Conservation (phyloP, 441 rosid species). For the Monsonia emarginata region DNA sequence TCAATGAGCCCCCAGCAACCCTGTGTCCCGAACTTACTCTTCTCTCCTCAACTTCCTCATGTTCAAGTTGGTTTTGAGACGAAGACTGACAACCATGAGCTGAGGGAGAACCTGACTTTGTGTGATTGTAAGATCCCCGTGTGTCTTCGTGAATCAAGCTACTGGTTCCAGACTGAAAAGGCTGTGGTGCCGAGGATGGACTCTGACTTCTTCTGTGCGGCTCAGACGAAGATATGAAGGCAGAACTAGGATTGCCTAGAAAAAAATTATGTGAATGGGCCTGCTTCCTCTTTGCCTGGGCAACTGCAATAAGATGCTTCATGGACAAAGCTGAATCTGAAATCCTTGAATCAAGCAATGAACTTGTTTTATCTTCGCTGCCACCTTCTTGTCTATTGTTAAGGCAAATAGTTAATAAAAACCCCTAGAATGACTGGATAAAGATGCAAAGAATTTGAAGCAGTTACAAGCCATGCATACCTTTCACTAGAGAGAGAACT, state of each 20-base stretch:
- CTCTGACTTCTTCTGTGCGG: slow-evolving; percentile 45
- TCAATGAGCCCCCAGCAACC: slow-evolving; percentile 64
- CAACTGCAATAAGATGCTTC: slow-evolving; percentile 96
- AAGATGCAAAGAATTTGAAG: slow-evolving; percentile 17
- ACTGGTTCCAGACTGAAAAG: slow-evolving; percentile 30
- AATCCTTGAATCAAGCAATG: slow-evolving; percentile 38
- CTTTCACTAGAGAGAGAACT: slow-evolving; percentile 31
- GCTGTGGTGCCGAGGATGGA: slow-evolving; percentile 40
- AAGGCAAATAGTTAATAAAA: slow-evolving; percentile 9
- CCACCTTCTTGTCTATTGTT: slow-evolving; percentile 39
- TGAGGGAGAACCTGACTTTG: slow-evolving; percentile 27
- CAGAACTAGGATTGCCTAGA: slow-evolving; percentile 37
- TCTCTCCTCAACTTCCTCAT: slow-evolving; percentile 67
- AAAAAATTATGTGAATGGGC: slow-evolving; percentile 60
- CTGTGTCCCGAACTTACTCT: slow-evolving; percentile 59
- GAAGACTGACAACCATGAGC: slow-evolving; percentile 39
- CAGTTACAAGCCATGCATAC: slow-evolving; percentile 25
- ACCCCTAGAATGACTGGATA: slow-evolving; percentile 1
- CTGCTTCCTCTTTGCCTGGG: slow-evolving; percentile 84
- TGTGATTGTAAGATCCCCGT: slow-evolving; percentile 32
- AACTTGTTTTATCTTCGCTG: slow-evolving; percentile 40
- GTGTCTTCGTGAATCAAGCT: slow-evolving; percentile 31
- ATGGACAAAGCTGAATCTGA: slow-evolving; percentile 61
- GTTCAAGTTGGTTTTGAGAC: slow-evolving; percentile 36
- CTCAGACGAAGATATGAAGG: slow-evolving; percentile 34